These are phyloP conservation scores for Stromatinia cepivora DNA, from an alignment of 2,329 filamentous ascomycete species.

Conservation along the genomic window DNA sequence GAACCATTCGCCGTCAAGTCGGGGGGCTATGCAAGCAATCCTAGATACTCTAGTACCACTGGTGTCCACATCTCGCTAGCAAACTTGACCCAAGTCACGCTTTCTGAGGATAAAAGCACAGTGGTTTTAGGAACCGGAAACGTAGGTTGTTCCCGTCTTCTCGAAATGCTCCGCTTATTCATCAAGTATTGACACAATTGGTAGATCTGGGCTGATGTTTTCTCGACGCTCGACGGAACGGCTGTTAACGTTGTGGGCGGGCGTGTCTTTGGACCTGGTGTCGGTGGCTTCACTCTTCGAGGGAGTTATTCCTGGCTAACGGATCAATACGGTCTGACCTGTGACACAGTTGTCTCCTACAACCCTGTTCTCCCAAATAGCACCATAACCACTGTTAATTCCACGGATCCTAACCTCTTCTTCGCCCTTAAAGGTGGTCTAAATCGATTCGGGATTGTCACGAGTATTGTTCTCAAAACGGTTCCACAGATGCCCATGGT, in stretches of 20 bases:
- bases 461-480: conserved; percentile 41
- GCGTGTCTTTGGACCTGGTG: conserved; percentile 35
- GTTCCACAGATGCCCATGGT: conserved; percentile 35
- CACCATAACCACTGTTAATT: conserved; percentile 38
- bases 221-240: conserved; percentile 24
- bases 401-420: conserved; percentile 39
- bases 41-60: conserved; percentile 34
- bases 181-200: neutral
- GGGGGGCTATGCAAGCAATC: conserved; percentile 42
- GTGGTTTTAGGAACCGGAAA: conserved; percentile 29
- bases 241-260: conserved; percentile 30
- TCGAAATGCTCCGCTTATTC: neutral
- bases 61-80: conserved; percentile 29
- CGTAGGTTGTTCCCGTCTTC: conserved; percentile 27
- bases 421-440: conserved; percentile 39
- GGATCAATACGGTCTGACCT: conserved; percentile 41
- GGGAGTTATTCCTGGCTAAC: conserved; percentile 39
- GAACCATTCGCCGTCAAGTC: conserved; percentile 44
- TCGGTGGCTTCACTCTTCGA: conserved; percentile 43
- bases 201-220: conserved; percentile 30
- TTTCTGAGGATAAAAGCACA: conserved; percentile 26
- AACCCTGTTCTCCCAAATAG: conserved; percentile 39
- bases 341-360: conserved; percentile 38
- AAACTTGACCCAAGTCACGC: conserved; percentile 23
- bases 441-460: conserved; percentile 38